Conservation (phyloP, 345 rosid species). For the Viola odorata region DNA sequence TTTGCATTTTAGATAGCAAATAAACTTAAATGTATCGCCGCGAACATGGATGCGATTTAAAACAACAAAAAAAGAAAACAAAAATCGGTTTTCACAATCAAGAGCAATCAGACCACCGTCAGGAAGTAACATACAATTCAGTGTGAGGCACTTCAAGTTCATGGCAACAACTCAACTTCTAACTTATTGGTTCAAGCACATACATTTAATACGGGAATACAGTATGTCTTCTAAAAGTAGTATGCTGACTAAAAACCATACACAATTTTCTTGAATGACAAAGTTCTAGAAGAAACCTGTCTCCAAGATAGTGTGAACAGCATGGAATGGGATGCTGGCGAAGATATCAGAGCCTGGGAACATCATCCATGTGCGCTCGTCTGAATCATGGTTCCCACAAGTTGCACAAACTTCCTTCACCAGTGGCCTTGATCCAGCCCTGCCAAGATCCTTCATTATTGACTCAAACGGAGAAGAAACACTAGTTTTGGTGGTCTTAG, state of each 20-base stretch:
- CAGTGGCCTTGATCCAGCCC: slow-evolving; percentile 42
- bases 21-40: too few species aligned
- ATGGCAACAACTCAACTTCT: too few species aligned
- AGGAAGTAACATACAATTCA: too few species aligned
- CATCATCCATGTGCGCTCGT: slow-evolving; percentile 76
- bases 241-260: not conserved
- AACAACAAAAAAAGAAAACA: too few species aligned
- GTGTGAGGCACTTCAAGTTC: too few species aligned
- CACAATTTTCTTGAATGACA: not conserved
- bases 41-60: too few species aligned
- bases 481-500: slow-evolving; percentile 69
- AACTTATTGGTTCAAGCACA: too few species aligned
- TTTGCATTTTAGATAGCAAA: too few species aligned
- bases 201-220: too few species aligned
- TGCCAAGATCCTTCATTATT: slow-evolving; percentile 59
- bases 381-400: slow-evolving; percentile 65
- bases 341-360: slow-evolving; percentile 74
- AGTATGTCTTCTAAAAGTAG: not conserved
- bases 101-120: too few species aligned
- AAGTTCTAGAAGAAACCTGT: slow-evolving; percentile 38
- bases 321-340: slow-evolving; percentile 69
- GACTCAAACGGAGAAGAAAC: slow-evolving; percentile 61
- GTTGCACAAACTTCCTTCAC: slow-evolving; percentile 75
- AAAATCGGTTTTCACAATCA: too few species aligned
- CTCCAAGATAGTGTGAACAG: slow-evolving; percentile 69